Conservation (phyloP, 306 rosid species). For the Datisca glomerata region DNA sequence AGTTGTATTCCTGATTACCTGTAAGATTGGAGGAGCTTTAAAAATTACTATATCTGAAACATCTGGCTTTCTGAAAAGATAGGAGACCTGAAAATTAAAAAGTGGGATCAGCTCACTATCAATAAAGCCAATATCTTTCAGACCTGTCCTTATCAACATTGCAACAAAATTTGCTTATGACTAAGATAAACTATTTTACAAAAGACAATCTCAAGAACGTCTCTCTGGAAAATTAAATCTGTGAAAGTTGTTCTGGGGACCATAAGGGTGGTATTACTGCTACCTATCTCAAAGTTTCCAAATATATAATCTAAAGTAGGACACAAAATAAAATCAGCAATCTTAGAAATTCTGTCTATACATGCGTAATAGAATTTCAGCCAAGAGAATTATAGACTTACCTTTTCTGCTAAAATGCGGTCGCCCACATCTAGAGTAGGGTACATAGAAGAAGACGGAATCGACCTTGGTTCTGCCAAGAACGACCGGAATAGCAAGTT, state of each 20-base stretch:
- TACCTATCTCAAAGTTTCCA: no score
- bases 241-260: no score
- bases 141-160: no score
- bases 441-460: conserved; percentile 84
- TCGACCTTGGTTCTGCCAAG: conserved; percentile 88
- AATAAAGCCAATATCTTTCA: no score
- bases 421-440: conserved; percentile 92
- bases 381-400: conserved; percentile 8
- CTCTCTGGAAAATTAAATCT: no score
- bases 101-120: no score
- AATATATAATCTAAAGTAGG: no score
- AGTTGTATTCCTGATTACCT: conserved; percentile 27
- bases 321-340: no score
- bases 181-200: no score
- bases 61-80: conserved; percentile 68
- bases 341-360: no score
- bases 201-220: no score
- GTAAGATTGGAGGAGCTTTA: conserved; percentile 67
- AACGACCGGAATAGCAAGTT: conserved; percentile 53
- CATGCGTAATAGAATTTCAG: neutral
- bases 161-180: neutral
- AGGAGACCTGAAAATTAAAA: conserved; percentile 55
- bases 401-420: conserved; percentile 92
- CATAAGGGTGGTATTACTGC: no score
- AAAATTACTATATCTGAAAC: conserved; percentile 91